These are phyloP conservation scores for Chlorella sp. DNA, from an alignment of 139 green algal species.

Conservation along the genomic window DNA sequence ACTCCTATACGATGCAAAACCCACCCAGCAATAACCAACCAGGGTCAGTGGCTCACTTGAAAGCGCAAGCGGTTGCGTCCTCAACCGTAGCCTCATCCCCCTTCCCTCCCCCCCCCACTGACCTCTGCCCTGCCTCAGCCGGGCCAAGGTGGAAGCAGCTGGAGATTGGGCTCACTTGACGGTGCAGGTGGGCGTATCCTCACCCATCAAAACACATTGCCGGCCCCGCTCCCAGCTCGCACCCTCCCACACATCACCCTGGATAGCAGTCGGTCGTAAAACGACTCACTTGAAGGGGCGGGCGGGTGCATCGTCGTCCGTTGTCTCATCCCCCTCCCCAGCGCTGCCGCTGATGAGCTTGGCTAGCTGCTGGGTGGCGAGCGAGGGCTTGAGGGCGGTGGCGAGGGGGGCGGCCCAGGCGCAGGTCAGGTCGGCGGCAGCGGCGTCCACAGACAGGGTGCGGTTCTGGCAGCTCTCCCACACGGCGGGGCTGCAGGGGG, in stretches of 20 bases:
- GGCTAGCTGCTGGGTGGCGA: neutral
- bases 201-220: no score
- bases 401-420: neutral
- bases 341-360: neutral
- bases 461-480: constrained; percentile 16
- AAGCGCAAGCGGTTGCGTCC: neutral
- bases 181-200: no score
- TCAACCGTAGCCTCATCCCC: neutral
- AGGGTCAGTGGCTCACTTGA: no score
- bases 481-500: neutral
- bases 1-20: no score
- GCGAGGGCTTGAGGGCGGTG: neutral
- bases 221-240: no score
- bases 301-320: neutral
- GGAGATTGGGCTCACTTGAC: no score
- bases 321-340: neutral
- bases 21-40: no score
- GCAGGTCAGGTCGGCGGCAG: neutral
- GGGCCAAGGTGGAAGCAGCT: no score
- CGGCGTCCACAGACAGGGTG: neutral
- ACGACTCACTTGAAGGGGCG: constrained; percentile 5
- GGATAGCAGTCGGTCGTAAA: no score
- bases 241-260: no score
- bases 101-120: no score
- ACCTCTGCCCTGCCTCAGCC: no score